Evolutionary conservation across 1,284 basidiomycete genomes (phyloP), one percentile per base, ranked within the genome.

Genomic region (Ganoderma resinaceum): DNA sequence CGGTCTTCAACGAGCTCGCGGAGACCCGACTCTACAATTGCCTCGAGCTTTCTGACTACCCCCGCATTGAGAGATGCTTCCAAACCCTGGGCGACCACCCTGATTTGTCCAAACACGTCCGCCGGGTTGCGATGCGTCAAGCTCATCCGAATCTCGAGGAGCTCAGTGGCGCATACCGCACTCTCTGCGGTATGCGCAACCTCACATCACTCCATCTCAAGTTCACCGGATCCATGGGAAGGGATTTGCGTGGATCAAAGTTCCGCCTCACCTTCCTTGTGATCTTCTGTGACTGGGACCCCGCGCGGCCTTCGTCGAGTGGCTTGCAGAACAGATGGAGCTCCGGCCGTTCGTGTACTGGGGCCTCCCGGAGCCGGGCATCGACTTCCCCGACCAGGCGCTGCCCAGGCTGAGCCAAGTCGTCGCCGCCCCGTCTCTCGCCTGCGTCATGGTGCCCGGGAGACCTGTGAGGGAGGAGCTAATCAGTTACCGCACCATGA

Each of bases 401-500:
- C 52, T 53, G 26, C 52, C 52, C 14, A 53, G 31, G 52, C 52
- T 53, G 52, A 53, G 29, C 52, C 52, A 53, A 5, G 52, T 53
- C 14, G 52, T 53, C 26, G 52, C 29, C 11, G 52, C 52, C 12
- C 26, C 52, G 14, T 53, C 52, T 14, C 52, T 53, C 52, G 52
- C 29, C 0, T 29, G 29, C 14, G 29, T 14, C 12, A 12, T 29
- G 52, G 52, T 53, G 14, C 52, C 52, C 52, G 52, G 52, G 29
- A 16, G 52, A 4, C 52, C 52, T 12, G 52, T 53, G 29, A 53
- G 16, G 14, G 52, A 53, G 29, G 52, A 31, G 52, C 52, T 53
- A 12, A 20, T 53, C 26, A 53, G 52, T 7, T 53, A 53, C 29
- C 29, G 29, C 14, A 53, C 52, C 14, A 18, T 53, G 29, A 53